A percentile compares a stretch with the other conserved stretches of the same genome.
phyloP scores from a whole-genome alignment of 2,329 filamentous ascomycete genomes.

The Aspergillus pseudotamarii region DNA sequence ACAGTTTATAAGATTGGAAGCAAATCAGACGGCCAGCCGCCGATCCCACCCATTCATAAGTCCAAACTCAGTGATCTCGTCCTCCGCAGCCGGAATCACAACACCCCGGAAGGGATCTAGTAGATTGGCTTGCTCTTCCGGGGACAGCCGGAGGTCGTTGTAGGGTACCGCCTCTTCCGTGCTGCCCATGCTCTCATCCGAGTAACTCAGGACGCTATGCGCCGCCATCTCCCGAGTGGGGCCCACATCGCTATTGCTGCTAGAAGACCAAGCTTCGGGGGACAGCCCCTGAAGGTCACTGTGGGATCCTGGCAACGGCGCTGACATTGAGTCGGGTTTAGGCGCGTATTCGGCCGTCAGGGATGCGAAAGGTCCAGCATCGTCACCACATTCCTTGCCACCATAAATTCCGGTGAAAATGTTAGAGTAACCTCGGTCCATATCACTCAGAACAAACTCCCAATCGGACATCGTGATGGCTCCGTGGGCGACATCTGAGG shows the following conservation, averaged over 20 bases:
- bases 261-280: slow-evolving; percentile 42
- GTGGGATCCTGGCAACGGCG: slow-evolving; percentile 22
- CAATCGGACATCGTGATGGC: slow-evolving; percentile 69
- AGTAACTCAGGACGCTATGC: slow-evolving; percentile 62
- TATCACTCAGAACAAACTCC: slow-evolving; percentile 77
- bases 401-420: slow-evolving; percentile 64
- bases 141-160: slow-evolving; percentile 26
- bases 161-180: slow-evolving; percentile 47
- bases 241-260: slow-evolving; percentile 41
- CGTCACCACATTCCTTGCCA: slow-evolving; percentile 43
- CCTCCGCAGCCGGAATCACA: slow-evolving; percentile 38
- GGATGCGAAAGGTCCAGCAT: slow-evolving; percentile 38
- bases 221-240: slow-evolving; percentile 35
- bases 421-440: slow-evolving; percentile 78
- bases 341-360: slow-evolving; percentile 35
- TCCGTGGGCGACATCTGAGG: slow-evolving; percentile 35
- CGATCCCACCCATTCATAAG: slow-evolving; percentile 37
- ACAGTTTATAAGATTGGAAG: background rate
- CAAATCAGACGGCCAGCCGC: slow-evolving; percentile 35
- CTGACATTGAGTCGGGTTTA: slow-evolving; percentile 26
- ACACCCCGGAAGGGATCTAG: slow-evolving; percentile 41
- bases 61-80: slow-evolving; percentile 37
- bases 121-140: slow-evolving; percentile 33
- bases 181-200: slow-evolving; percentile 61
- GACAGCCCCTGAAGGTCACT: slow-evolving; percentile 41